Evolutionary conservation across 306 rosid species (phyloP).

Genomic region (Dryas alaskensis): DNA sequence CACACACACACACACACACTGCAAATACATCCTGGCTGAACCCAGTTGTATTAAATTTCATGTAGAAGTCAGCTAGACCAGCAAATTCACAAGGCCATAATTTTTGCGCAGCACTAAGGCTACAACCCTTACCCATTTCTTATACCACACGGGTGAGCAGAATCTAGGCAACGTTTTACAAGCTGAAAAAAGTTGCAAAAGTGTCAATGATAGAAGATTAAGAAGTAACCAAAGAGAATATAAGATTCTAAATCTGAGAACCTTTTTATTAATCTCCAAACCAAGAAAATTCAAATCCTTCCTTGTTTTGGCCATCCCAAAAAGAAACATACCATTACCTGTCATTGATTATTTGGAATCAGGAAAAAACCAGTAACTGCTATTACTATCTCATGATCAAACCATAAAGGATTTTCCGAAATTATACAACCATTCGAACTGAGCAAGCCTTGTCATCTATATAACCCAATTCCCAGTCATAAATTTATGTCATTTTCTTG

Average conservation of each 20-base stretch:
- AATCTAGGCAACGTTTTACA: slow-evolving; percentile 64
- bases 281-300: slow-evolving; percentile 80
- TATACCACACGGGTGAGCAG: slow-evolving; percentile 35
- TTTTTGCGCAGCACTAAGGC: background rate
- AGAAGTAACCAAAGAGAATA: background rate
- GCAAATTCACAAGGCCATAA: background rate
- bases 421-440: background rate
- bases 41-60: background rate
- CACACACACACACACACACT: background rate
- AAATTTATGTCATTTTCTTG: background rate
- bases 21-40: background rate
- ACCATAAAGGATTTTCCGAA: background rate
- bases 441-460: background rate
- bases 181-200: slow-evolving; percentile 53
- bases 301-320: slow-evolving; percentile 76
- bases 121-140: slow-evolving; percentile 60
- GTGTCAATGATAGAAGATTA: slow-evolving; percentile 8
- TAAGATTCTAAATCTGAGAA: slow-evolving; percentile 17
- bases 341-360: slow-evolving; percentile 34
- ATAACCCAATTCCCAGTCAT: background rate
- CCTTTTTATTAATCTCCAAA: slow-evolving; percentile 91
- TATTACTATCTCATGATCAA: background rate
- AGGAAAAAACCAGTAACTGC: slow-evolving; percentile 16
- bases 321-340: slow-evolving; percentile 87
- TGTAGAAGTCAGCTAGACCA: background rate